Conservation (phyloP, 1,284 basidiomycete species). For the Vanrija sp. region DNA sequence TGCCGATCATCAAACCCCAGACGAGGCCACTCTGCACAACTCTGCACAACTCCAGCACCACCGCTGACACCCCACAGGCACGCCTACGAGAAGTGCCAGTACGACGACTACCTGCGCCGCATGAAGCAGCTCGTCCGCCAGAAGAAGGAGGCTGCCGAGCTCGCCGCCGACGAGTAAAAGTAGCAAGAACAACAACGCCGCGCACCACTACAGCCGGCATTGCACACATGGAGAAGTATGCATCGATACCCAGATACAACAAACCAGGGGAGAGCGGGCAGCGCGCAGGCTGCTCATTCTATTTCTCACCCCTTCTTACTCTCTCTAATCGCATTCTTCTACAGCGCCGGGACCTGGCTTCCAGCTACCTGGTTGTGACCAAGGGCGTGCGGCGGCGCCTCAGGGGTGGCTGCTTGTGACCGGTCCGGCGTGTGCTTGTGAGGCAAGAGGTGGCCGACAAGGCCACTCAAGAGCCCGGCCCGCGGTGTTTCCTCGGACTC, state of each 20-base stretch:
- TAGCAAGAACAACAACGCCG: conserved; percentile 3
- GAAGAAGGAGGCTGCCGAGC: conserved; percentile 63
- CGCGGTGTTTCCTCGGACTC: neutral
- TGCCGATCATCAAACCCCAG: no score
- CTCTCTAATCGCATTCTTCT: neutral
- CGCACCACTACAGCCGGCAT: neutral
- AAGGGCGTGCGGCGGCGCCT: neutral
- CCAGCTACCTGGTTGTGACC: no score
- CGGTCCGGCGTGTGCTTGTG: neutral
- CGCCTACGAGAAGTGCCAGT: conserved; percentile 66
- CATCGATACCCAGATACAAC: conserved; percentile 18
- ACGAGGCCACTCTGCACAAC: no score
- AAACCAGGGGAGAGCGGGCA: neutral
- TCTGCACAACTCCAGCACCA: no score
- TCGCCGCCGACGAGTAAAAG: conserved; percentile 46
- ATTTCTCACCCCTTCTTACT: no score
- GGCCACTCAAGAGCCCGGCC: neutral
- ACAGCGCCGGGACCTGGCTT: no score
- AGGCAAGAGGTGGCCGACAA: neutral
- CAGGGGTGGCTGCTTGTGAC: neutral
- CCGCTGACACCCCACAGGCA: conserved; percentile 1
- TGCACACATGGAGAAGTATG: conserved; percentile 7
- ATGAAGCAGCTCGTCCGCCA: conserved; percentile 74
- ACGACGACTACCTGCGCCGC: conserved; percentile 78
- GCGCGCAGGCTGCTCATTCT: neutral